A percentile compares a stretch with the other conserved stretches of the same genome.
Conservation (phyloP, 192 early-diverging fungal species). For the Neocallimastix lanati region DNA sequence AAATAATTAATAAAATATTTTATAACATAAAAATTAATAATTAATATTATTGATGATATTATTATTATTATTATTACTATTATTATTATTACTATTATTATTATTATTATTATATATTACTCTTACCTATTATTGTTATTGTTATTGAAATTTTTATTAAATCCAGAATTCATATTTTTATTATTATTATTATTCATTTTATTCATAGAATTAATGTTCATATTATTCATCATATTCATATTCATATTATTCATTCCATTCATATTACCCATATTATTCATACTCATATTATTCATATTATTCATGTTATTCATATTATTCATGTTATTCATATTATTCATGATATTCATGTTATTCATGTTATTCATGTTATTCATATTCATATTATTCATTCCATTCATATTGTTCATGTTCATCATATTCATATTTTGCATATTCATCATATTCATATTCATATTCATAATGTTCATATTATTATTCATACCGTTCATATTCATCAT, state of each 20-base stretch:
- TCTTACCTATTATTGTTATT: background rate
- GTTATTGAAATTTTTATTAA: background rate
- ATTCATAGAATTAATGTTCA: background rate
- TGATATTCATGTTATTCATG: background rate
- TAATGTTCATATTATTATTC: background rate
- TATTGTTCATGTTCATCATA: background rate
- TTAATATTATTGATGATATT: too few relatives aligned
- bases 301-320: background rate
- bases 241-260: background rate
- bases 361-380: background rate
- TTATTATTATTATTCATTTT: background rate
- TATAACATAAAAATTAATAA: too few relatives aligned
- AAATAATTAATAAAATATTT: too few relatives aligned
- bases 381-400: background rate
- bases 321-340: background rate
- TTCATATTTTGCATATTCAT: background rate
- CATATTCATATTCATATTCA: background rate
- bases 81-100: background rate
- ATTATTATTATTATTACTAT: too few relatives aligned
- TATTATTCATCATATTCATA: background rate
- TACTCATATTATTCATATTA: too few relatives aligned
- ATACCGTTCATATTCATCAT: too few relatives aligned
- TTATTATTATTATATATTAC: too few relatives aligned
- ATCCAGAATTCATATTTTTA: background rate
- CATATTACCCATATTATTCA: too few relatives aligned